Evolutionary conservation across 2,329 filamentous ascomycete species (phyloP).

Genomic region (Alternaria brassicae): DNA sequence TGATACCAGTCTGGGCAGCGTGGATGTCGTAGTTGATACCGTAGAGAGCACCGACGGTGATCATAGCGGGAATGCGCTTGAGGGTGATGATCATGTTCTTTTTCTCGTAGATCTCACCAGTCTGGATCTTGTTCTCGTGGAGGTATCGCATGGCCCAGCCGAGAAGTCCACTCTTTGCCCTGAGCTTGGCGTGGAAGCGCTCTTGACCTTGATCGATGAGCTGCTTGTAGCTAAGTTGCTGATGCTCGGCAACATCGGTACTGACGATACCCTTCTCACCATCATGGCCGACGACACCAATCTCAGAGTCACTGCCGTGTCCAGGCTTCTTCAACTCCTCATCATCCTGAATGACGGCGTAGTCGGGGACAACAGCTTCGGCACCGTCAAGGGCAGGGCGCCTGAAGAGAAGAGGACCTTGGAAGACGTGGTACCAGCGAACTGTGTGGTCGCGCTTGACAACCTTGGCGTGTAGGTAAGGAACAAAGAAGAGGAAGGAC

Average conservation of each 20-base stretch:
- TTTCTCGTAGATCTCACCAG: constrained; percentile 76
- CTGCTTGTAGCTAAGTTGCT: constrained; percentile 66
- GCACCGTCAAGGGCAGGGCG: constrained; percentile 64
- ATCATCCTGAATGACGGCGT: constrained; percentile 75
- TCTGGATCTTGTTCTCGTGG: constrained; percentile 74
- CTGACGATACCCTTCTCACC: constrained; percentile 35
- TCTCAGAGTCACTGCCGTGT: constrained; percentile 40
- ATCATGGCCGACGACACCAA: constrained; percentile 47
- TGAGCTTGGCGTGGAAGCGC: constrained; percentile 68
- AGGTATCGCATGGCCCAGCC: constrained; percentile 84
- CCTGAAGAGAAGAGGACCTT: constrained; percentile 65
- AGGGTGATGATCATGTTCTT: constrained; percentile 70
- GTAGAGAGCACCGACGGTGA: constrained; percentile 71
- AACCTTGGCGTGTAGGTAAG: constrained; percentile 70
- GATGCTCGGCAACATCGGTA: constrained; percentile 59
- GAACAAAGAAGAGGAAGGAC: constrained; percentile 74
- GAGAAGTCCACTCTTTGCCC: constrained; percentile 69
- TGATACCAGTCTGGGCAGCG: constrained; percentile 72
- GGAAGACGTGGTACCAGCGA: constrained; percentile 67
- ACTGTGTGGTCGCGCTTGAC: constrained; percentile 72
- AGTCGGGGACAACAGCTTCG: constrained; percentile 70
- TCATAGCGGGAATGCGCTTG: constrained; percentile 73
- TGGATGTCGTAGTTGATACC: constrained; percentile 85
- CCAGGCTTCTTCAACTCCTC: constrained; percentile 51
- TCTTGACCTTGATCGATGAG: constrained; percentile 65